Evolutionary conservation across 306 rosid species (phyloP), one percentile per base, ranked within the genome.

Genomic region (Luffa acutangula): DNA sequence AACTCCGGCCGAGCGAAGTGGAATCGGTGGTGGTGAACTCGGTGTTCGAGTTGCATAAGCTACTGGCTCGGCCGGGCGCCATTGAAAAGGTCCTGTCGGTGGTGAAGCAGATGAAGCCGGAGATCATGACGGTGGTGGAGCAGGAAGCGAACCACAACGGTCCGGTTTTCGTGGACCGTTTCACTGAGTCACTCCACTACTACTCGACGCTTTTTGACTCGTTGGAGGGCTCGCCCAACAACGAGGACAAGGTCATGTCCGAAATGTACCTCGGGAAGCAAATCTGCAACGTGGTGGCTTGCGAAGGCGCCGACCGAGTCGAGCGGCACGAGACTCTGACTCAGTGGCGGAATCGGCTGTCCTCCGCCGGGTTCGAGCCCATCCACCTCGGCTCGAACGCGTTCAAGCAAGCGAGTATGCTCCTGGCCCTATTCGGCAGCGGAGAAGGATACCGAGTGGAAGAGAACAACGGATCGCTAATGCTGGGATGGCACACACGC

Each of bases 181-280:
- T 95, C 87, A 95, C 89, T 0, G 99, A 95, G 84, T 87, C 99
- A 41, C 84, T 95, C 17, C 97, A 95, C 83, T 95, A 93, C 21
- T 95, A 95, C 87, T 95, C 98, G 11, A 87, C 97, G 5, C 80
- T 95, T 81, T 95, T 95, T n/a, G 99, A 95, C 90, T 93, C 99
- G 84, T 41, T 93, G 43, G 99, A 95, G 18, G 92, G 98, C 0
- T 90, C 97, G 45, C 89, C 78, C 3, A 85, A 86, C 79, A 58
- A 76, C 14, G 84, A 89, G 58, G 96, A 93, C n/a, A 90, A 90
- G 83, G 77, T 83, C 7, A 87, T 95, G 97, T 81, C 98, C 17
- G 99, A 95, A 86, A 82, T 90, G n/a, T 95, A 93, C 20, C 31
- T 95, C 0, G 99, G 99, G 71, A 91, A 89, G 67, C 99, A 95